Evolutionary conservation across 2,329 filamentous ascomycete genomes (phyloP).

Genomic region (Verticillium zaregamsianum): DNA sequence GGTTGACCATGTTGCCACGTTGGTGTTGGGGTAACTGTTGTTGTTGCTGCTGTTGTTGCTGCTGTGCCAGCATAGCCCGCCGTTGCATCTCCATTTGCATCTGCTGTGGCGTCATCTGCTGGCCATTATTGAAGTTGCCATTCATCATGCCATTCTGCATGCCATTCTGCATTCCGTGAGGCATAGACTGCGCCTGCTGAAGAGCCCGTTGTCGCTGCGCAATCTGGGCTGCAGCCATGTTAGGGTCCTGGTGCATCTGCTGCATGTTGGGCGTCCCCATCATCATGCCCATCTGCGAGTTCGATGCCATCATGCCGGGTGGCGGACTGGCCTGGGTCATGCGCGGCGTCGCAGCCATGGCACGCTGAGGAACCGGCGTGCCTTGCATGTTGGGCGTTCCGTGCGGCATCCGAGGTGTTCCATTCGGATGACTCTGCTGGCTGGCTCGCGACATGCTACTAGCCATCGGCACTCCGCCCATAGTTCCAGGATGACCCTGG

Average conservation of each 20-base stretch:
- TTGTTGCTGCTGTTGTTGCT: slow-evolving; percentile 32
- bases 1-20: slow-evolving; percentile 35
- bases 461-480: slow-evolving; percentile 50
- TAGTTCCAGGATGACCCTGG: slow-evolving; percentile 51
- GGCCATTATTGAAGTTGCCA: slow-evolving; percentile 29
- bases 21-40: slow-evolving; percentile 30
- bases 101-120: slow-evolving; percentile 24
- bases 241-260: slow-evolving; percentile 33
- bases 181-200: slow-evolving; percentile 33
- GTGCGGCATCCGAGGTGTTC: slow-evolving; percentile 59
- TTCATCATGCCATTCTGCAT: slow-evolving; percentile 24
- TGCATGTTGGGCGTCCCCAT: slow-evolving; percentile 32
- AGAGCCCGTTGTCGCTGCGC: slow-evolving; percentile 43
- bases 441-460: slow-evolving; percentile 62
- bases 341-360: slow-evolving; percentile 53
- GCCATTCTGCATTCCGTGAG: slow-evolving; percentile 31
- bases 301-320: slow-evolving; percentile 54
- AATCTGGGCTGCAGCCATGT: slow-evolving; percentile 39
- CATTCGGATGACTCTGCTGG: slow-evolving; percentile 61
- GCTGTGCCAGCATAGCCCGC: slow-evolving; percentile 21
- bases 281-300: slow-evolving; percentile 47
- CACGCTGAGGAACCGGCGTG: slow-evolving; percentile 52
- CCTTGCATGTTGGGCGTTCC: slow-evolving; percentile 60
- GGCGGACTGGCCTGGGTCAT: slow-evolving; percentile 61
- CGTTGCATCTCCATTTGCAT: slow-evolving; percentile 12